phyloP scores from a whole-genome alignment of 257 asterid species.

The Solanum etuberosum region DNA sequence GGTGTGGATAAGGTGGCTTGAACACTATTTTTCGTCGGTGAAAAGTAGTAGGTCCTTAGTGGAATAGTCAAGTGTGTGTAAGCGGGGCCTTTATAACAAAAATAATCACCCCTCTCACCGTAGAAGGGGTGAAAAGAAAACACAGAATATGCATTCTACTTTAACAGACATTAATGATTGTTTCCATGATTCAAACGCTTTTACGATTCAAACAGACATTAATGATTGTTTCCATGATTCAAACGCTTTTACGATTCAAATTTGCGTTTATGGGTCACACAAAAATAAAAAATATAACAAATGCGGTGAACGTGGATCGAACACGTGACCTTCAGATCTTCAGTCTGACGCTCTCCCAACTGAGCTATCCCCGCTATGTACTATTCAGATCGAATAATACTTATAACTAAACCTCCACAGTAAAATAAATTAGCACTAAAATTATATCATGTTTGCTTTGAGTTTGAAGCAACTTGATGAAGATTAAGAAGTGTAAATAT shows the following conservation, averaged over 20 bases:
- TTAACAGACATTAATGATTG: neutral
- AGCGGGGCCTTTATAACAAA: neutral
- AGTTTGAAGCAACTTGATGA: neutral
- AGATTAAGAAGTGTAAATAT: neutral
- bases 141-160: neutral
- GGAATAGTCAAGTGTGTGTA: neutral
- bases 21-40: neutral
- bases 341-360: slow-evolving; percentile 97
- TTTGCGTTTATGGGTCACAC: no score
- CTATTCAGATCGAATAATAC: no score
- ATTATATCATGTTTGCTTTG: neutral
- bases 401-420: no score
- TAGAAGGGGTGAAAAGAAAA: neutral
- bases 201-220: no score
- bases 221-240: no score
- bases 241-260: no score
- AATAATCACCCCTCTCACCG: neutral
- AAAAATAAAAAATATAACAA: no score
- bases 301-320: slow-evolving; percentile 96
- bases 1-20: neutral
- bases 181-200: neutral
- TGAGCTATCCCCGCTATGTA: slow-evolving; percentile 72
- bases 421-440: neutral
- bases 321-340: slow-evolving; percentile 87
- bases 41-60: neutral